Evolutionary conservation across 192 early-diverging fungal species (phyloP).

Genomic region (Entophlyctis helioformis): DNA sequence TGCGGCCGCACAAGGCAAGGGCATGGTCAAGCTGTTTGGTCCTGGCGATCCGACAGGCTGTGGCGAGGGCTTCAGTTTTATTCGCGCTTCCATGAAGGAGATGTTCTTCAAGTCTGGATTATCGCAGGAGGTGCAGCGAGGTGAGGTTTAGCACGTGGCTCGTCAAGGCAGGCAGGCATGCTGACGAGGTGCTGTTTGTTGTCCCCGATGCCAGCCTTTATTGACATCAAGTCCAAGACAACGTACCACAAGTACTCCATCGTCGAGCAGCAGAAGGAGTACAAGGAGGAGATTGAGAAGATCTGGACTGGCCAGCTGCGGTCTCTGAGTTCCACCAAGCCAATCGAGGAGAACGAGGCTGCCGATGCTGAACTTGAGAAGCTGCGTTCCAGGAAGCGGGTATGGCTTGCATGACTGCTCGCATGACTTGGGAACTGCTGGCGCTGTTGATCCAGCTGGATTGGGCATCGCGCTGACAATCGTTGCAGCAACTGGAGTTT

Average conservation of each 20-base stretch:
- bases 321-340: constrained; percentile 45
- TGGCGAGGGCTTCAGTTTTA: constrained; percentile 96
- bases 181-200: not conserved
- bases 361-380: constrained; percentile 17
- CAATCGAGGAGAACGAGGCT: constrained; percentile 45
- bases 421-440: not conserved
- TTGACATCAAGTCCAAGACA: constrained; percentile 3
- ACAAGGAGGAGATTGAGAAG: constrained; percentile 80
- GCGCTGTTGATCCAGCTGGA: no score
- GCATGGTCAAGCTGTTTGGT: constrained; percentile 89
- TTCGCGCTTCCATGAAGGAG: constrained; percentile 94
- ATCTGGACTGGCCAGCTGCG: constrained; percentile 86
- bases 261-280: constrained; percentile 90
- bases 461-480: no score
- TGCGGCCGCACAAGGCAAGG: constrained; percentile 83
- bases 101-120: constrained; percentile 84
- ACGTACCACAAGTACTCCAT: constrained; percentile 38
- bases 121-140: constrained; percentile 63
- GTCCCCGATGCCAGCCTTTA: not conserved
- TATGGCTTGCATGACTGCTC: not conserved
- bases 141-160: constrained; percentile 8
- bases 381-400: constrained; percentile 9
- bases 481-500: constrained; percentile 7
- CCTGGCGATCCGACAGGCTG: constrained; percentile 93
- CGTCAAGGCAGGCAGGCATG: constrained; percentile 2